A percentile compares a stretch with the other conserved stretches of the same genome.
phyloP scores from a whole-genome alignment of 164 flowering plant genomes.

The Amborella trichopoda region DNA sequence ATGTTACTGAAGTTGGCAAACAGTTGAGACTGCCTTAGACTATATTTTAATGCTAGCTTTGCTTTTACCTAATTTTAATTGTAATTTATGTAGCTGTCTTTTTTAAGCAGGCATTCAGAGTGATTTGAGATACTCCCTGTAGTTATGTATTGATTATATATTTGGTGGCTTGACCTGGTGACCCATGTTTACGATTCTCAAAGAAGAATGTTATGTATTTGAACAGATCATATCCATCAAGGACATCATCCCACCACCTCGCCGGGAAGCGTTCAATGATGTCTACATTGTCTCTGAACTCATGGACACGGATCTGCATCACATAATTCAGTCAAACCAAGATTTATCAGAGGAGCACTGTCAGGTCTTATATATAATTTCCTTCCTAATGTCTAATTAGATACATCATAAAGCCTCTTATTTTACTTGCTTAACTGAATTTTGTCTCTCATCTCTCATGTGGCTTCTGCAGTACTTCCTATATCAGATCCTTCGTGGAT shows the following conservation, averaged over 20 bases:
- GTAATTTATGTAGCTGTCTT: too few relatives aligned
- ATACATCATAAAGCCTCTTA: background rate
- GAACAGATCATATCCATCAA: constrained; percentile 58
- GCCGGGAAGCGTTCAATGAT: constrained; percentile 63
- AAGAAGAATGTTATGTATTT: too few relatives aligned
- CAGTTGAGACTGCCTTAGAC: too few relatives aligned
- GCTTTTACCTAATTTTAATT: too few relatives aligned
- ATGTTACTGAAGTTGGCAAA: too few relatives aligned
- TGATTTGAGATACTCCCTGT: too few relatives aligned
- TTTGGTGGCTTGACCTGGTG: too few relatives aligned
- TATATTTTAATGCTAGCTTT: too few relatives aligned
- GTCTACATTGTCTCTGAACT: constrained; percentile 83
- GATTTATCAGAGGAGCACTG: constrained; percentile 82
- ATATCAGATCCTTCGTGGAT: constrained; percentile 86
- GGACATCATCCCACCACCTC: constrained; percentile 90
- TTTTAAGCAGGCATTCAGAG: too few relatives aligned
- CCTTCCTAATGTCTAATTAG: background rate
- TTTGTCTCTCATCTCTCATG: background rate
- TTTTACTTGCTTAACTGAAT: background rate
- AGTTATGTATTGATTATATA: too few relatives aligned
- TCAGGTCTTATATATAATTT: constrained; percentile 80
- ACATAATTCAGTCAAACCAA: constrained; percentile 86
- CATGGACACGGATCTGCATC: constrained; percentile 97
- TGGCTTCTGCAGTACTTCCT: constrained; percentile 67
- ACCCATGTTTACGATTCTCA: too few relatives aligned